Base-by-base conservation (phyloP, 140 eudicot species). In the Oenanthe javanica region DNA sequence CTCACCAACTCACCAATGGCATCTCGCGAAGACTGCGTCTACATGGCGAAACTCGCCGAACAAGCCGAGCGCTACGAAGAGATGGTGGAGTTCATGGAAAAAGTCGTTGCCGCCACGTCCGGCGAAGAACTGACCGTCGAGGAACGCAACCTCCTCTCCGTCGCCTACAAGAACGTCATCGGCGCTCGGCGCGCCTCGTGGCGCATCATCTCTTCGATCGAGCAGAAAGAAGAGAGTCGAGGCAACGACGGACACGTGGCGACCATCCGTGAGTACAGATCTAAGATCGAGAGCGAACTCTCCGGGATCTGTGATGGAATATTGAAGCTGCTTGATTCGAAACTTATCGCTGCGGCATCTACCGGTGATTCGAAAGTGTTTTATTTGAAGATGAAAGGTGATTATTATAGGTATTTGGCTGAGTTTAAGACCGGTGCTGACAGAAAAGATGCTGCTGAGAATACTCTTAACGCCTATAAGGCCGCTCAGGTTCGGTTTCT, bases 121-220 rank as follows among this genome's bases (percentile, higher is more conserved):
- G 78, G 78, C 78, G 78, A 74, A 11, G 78, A 74, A 27, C 78
- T 74, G 2, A 74, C 78, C 57, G 78, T 74, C 19, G 78, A 74
- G 42, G 78, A 74, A 14, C 78, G 78, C 9, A 74, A 74, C 78
- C 78, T 74, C 59, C 78, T 74, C 55, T 74, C 78, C 42, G 78
- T 74, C n/a, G 78, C 78, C 54, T 74, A 74, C 57, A 74, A 74
- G 78, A 74, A 74, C 59, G 78, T 74, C 36, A 74, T 74, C 78
- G 78, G 78, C 55, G 78, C 78, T 46, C 78, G 78, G 4, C 78
- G 78, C 10, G 78, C 78, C 31, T 74, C 78, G 42, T 74, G 78
- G 78, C 31, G 78, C 42, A 74, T 74, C 11, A 74, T 74, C 78
- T 74, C 78, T 21, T 74, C 78, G 19, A 74, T 74, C 57, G 78